phyloP scores from a whole-genome alignment of 805 yeast genomes.

The Candida awuae region DNA sequence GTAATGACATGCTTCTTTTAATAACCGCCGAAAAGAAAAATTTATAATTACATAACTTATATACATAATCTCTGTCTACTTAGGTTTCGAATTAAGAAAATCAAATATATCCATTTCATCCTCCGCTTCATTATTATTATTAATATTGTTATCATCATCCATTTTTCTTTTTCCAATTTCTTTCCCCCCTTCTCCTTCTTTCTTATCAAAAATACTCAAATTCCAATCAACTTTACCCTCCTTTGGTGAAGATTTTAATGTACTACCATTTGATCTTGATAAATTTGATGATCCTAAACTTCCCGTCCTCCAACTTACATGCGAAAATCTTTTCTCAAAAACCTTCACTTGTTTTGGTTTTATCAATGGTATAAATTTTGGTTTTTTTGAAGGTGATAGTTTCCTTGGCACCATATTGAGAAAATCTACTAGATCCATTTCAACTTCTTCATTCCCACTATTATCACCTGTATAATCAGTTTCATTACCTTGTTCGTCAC shows the following conservation, averaged over 20 bases:
- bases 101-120: conserved; percentile 6
- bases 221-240: not conserved
- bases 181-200: not conserved
- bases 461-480: too few species aligned
- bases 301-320: not conserved
- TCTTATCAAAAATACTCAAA: not conserved
- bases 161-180: too few species aligned
- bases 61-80: not conserved
- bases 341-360: not conserved
- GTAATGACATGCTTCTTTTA: not conserved
- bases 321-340: not conserved
- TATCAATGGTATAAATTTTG: too few species aligned
- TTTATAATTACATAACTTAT: not conserved
- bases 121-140: too few species aligned
- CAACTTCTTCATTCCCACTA: too few species aligned
- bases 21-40: not conserved
- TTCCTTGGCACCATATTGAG: too few species aligned
- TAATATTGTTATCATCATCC: not conserved
- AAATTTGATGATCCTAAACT: too few species aligned
- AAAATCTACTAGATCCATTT: too few species aligned
- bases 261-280: too few species aligned
- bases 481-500: too few species aligned
- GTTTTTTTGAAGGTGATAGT: too few species aligned
- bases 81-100: conserved; percentile 5
- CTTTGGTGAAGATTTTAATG: too few species aligned